These are phyloP conservation scores for Amauroascus verrucosus DNA, from an alignment of 2,329 filamentous ascomycete species.

Conservation along the genomic window DNA sequence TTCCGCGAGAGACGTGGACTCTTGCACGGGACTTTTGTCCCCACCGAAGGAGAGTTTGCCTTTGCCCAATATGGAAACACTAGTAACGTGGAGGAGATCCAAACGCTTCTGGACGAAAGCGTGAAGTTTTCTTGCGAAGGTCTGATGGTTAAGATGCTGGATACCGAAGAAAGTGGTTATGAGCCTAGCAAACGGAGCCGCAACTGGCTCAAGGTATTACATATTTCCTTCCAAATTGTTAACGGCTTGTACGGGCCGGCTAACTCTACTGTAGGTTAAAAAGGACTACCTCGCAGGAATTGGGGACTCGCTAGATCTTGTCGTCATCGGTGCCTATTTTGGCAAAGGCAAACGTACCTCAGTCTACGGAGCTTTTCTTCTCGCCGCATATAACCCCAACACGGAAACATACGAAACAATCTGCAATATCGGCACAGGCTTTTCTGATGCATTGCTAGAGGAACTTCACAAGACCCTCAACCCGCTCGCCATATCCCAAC, in stretches of 20 bases:
- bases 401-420: conserved; percentile 84
- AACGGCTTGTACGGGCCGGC: not conserved
- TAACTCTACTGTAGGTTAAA: conserved; percentile 55
- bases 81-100: conserved; percentile 85
- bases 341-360: conserved; percentile 93
- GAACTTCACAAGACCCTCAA: conserved; percentile 68
- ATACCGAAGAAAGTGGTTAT: conserved; percentile 84
- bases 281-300: conserved; percentile 94
- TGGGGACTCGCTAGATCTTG: conserved; percentile 90
- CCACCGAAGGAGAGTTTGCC: conserved; percentile 78
- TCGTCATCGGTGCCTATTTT: conserved; percentile 88
- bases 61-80: conserved; percentile 83
- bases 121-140: conserved; percentile 95
- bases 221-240: not conserved
- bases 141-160: conserved; percentile 98
- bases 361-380: conserved; percentile 88
- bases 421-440: conserved; percentile 97
- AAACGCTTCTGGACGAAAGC: conserved; percentile 81
- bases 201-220: conserved; percentile 88
- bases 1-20: conserved; percentile 73
- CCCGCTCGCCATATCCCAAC: conserved; percentile 68
- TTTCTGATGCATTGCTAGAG: conserved; percentile 88
- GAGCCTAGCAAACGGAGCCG: conserved; percentile 92
- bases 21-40: conserved; percentile 60
- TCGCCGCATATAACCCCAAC: conserved; percentile 80